phyloP scores from a whole-genome alignment of 1,284 basidiomycete species.

The Melampsora americana region DNA sequence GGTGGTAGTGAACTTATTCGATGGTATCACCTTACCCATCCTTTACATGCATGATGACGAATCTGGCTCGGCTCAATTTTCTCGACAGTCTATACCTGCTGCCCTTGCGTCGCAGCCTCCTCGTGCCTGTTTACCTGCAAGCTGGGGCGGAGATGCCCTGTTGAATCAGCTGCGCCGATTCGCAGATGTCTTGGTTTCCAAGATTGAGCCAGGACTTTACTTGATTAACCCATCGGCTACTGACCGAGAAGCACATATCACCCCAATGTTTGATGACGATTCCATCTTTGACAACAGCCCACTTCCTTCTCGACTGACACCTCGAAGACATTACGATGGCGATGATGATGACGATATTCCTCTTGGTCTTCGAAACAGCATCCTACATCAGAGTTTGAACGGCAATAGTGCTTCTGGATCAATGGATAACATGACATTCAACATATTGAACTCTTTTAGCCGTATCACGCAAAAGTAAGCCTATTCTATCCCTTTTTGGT shows the following conservation, averaged over 20 bases:
- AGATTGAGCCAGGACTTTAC: constrained; percentile 74
- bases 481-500: no score
- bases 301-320: constrained; percentile 43
- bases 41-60: constrained; percentile 96
- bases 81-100: constrained; percentile 48
- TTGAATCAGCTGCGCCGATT: constrained; percentile 55
- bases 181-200: constrained; percentile 72
- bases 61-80: constrained; percentile 63
- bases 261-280: constrained; percentile 54
- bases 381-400: constrained; percentile 47
- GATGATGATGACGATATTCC: constrained; percentile 3
- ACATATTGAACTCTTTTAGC: constrained; percentile 50
- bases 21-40: constrained; percentile 81
- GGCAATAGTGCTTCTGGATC: constrained; percentile 39
- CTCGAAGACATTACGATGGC: background rate
- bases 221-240: constrained; percentile 83
- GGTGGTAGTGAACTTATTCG: constrained; percentile 73
- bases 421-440: constrained; percentile 53
- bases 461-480: constrained; percentile 49
- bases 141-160: constrained; percentile 69
- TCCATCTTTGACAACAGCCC: constrained; percentile 49
- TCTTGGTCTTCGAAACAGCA: constrained; percentile 32
- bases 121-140: constrained; percentile 39
- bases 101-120: constrained; percentile 44
- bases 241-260: constrained; percentile 78